These are phyloP conservation scores for Hansenula sp. DNA, from an alignment of 1,139 yeast species.

Conservation along the genomic window DNA sequence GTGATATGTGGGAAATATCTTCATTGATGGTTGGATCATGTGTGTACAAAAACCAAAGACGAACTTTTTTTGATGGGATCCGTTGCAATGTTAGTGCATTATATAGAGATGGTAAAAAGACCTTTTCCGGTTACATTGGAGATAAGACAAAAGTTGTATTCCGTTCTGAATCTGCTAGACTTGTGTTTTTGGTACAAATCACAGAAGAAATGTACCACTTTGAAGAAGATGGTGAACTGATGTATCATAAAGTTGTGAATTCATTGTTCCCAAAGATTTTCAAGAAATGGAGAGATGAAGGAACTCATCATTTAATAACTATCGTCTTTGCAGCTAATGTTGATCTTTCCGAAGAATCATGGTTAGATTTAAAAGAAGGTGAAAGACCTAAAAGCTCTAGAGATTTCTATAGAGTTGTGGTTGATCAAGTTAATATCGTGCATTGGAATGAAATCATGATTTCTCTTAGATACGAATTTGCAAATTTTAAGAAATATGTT, in stretches of 20 bases:
- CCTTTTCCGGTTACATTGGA: conserved; percentile 66
- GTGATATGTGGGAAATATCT: conserved; percentile 90
- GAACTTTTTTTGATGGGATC: conserved; percentile 59
- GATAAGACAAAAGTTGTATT: conserved; percentile 76
- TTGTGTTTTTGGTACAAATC: conserved; percentile 80
- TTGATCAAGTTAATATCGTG: conserved; percentile 85
- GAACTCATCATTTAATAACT: conserved; percentile 88
- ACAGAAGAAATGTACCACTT: conserved; percentile 98
- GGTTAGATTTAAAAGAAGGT: conserved; percentile 60
- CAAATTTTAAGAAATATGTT: conserved; percentile 76
- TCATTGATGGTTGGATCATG: conserved; percentile 59
- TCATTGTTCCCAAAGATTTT: conserved; percentile 88
- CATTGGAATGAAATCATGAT: conserved; percentile 94
- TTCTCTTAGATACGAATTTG: conserved; percentile 77
- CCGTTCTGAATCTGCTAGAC: conserved; percentile 85
- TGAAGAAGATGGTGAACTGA: conserved; percentile 92
- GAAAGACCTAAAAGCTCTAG: conserved; percentile 65
- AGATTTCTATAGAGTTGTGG: conserved; percentile 90
- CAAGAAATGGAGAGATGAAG: conserved; percentile 80
- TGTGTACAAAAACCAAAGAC: conserved; percentile 61
- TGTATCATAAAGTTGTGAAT: conserved; percentile 89
- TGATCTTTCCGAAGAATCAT: conserved; percentile 57
- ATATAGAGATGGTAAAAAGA: conserved; percentile 65
- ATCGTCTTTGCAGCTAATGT: conserved; percentile 80
- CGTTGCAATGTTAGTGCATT: conserved; percentile 65